Evolutionary conservation across 2,329 filamentous ascomycete genomes (phyloP), one percentile per base, ranked within the genome.

Genomic region (Apiospora aurea): DNA sequence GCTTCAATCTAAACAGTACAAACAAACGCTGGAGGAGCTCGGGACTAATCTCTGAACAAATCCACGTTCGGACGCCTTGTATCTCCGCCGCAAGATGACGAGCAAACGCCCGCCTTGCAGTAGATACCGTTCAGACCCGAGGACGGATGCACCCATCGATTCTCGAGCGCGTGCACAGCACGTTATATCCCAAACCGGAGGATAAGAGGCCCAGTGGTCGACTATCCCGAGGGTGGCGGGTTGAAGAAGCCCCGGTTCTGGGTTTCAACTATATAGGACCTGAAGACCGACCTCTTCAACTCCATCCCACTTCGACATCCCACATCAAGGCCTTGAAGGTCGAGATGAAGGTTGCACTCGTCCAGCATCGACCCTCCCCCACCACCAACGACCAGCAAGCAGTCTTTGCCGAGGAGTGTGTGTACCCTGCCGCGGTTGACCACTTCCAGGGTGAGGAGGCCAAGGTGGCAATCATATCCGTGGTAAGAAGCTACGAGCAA

Each of bases 371-470:
- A 46, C 4, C 13, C 29, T 18, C 14, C n/a, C n/a, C n/a, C n/a
- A n/a, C n/a, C n/a, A n/a, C n/a, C 41, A 7, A 46, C n/a, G 4
- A 71, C 72, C 13, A 67, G 73, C 64, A 87, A 85, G 76, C 83
- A 81, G 5, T 84, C 81, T 0, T 81, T 91, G 0, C 76, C 86
- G 0, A 82, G 87, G 34, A 83, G 82, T 1, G 78, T 92, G 2
- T 82, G 88, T 29, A 29, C 5, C 79, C 92, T 0, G 90, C 91
- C 0, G 94, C 91, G 0, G 87, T 94, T 0, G 91, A 94, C 78
- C 95, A 94, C 74, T 95, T 94, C 71, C 92, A 95, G 75, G 93
- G 93, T 0, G 92, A 95, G 77, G 92, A 95, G 76, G 90, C 90
- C 1, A 91, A 93, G 69, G 83, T 95, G 11, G 84, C 95, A 0